Evolutionary conservation across 2,329 filamentous ascomycete genomes (phyloP).

Genomic region (Aspergillus sp.): DNA sequence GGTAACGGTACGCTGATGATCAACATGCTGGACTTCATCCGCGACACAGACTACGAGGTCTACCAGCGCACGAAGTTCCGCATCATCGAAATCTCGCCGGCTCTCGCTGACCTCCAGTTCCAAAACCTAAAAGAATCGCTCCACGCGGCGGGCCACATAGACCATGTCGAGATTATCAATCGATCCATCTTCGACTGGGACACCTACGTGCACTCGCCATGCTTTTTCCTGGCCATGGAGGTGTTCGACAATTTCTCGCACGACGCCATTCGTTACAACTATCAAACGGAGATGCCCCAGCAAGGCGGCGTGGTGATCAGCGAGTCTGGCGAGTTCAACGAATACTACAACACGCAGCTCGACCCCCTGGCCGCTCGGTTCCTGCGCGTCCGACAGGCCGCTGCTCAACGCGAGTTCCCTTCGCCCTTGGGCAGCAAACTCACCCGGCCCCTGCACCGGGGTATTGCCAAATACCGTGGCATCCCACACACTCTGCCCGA

Average conservation of each 20-base stretch:
- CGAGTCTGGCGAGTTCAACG: slow-evolving; percentile 81
- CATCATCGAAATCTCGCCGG: slow-evolving; percentile 90
- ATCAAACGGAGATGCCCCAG: slow-evolving; percentile 73
- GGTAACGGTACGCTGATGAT: slow-evolving; percentile 97
- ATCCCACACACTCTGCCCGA: slow-evolving; percentile 78
- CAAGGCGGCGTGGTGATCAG: slow-evolving; percentile 90
- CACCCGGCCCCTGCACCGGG: slow-evolving; percentile 61
- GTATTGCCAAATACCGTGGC: slow-evolving; percentile 65
- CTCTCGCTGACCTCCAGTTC: slow-evolving; percentile 75
- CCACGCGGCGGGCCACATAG: slow-evolving; percentile 70
- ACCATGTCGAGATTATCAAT: slow-evolving; percentile 93
- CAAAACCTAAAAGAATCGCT: slow-evolving; percentile 67
- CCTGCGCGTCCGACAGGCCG: slow-evolving; percentile 78
- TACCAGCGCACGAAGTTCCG: slow-evolving; percentile 92
- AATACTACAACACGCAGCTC: slow-evolving; percentile 80
- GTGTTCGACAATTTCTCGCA: slow-evolving; percentile 99
- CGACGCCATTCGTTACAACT: slow-evolving; percentile 89
- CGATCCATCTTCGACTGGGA: slow-evolving; percentile 93
- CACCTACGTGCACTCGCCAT: slow-evolving; percentile 81
- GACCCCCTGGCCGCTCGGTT: slow-evolving; percentile 83
- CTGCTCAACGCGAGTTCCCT: slow-evolving; percentile 49
- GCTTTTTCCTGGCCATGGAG: slow-evolving; percentile 96
- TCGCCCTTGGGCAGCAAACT: slow-evolving; percentile 48
- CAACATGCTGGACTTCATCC: slow-evolving; percentile 96
- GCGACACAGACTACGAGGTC: slow-evolving; percentile 82